These are phyloP conservation scores for Mucuna pruriens DNA, from an alignment of 306 rosid genomes.

Conservation along the genomic window DNA sequence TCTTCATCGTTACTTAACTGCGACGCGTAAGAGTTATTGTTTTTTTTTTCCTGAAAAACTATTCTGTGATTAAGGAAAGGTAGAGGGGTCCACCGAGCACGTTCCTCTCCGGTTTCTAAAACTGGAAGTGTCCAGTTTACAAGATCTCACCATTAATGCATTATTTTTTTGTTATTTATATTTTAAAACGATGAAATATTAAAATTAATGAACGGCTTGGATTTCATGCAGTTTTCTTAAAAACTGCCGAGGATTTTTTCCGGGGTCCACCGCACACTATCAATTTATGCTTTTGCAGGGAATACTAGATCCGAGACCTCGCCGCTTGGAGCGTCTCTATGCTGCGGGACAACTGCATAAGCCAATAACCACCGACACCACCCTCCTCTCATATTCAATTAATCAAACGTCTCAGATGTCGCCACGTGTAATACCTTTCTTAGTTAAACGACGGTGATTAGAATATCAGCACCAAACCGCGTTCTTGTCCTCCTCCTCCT, in stretches of 20 bases:
- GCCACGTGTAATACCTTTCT: conserved; percentile 47
- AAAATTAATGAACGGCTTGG: too few relatives aligned
- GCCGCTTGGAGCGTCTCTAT: conserved; percentile 18
- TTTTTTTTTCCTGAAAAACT: too few relatives aligned
- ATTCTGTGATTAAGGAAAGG: neutral
- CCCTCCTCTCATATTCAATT: neutral
- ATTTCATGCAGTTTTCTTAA: too few relatives aligned
- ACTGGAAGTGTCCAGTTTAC: too few relatives aligned
- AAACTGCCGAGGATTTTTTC: too few relatives aligned
- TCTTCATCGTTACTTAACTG: too few relatives aligned
- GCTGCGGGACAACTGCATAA: neutral
- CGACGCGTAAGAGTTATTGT: too few relatives aligned
- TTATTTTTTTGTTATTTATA: too few relatives aligned
- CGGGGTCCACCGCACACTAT: conserved; percentile 17
- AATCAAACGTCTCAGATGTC: neutral
- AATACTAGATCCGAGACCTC: conserved; percentile 40
- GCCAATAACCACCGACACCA: conserved; percentile 56
- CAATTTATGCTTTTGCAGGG: neutral
- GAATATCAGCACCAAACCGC: conserved; percentile 31
- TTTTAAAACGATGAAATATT: too few relatives aligned
- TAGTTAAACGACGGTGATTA: neutral
- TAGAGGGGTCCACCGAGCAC: too few relatives aligned
- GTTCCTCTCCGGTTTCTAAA: too few relatives aligned
- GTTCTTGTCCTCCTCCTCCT: conserved; percentile 6
- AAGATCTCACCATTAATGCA: too few relatives aligned